phyloP scores from a whole-genome alignment of 805 yeast species.

The Brettanomyces custersianus region DNA sequence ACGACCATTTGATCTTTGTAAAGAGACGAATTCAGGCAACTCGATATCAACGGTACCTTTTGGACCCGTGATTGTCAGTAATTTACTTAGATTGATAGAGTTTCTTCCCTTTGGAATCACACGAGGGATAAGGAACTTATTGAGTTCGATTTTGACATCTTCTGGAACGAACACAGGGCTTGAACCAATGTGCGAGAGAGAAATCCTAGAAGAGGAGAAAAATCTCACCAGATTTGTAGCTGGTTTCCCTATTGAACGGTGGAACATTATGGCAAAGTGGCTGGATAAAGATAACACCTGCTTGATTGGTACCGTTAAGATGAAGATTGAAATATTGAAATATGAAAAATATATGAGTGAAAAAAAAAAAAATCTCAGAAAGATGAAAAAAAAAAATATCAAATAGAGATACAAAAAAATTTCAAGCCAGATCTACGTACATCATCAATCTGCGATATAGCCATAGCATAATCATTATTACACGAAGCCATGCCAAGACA shows the following conservation, averaged over 20 bases:
- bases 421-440: too few relatives aligned
- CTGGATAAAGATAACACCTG: neutral
- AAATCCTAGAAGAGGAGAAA: conserved; percentile 25
- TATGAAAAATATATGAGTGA: too few relatives aligned
- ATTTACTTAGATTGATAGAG: conserved; percentile 46
- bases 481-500: conserved; percentile 91
- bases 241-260: too few relatives aligned
- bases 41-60: conserved; percentile 56
- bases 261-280: neutral
- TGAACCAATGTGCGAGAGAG: conserved; percentile 67
- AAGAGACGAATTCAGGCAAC: conserved; percentile 62
- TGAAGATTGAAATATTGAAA: too few relatives aligned
- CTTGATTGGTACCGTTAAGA: neutral
- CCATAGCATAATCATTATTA: too few relatives aligned
- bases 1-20: conserved; percentile 31
- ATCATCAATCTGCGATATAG: too few relatives aligned
- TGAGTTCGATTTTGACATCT: conserved; percentile 43
- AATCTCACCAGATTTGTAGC: too few relatives aligned
- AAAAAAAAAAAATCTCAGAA: too few relatives aligned
- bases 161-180: conserved; percentile 63
- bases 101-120: conserved; percentile 60
- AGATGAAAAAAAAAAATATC: too few relatives aligned
- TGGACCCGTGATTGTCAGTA: conserved; percentile 65
- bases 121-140: conserved; percentile 45
- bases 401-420: too few relatives aligned